phyloP scores from a whole-genome alignment of 208 protist genomes.

The Histomonas meleagridis region DNA sequence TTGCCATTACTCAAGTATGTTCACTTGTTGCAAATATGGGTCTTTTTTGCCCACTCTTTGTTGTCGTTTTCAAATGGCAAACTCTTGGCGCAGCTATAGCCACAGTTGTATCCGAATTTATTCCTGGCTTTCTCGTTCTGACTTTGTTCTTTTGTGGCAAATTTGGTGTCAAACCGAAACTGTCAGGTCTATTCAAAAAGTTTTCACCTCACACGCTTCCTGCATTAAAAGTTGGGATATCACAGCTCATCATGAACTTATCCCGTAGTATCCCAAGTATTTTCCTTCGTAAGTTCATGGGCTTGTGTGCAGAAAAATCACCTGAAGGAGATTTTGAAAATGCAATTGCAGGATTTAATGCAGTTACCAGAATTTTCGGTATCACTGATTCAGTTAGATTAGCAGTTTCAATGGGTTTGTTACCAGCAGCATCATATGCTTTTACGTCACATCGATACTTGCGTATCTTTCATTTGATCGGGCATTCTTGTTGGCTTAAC shows the following conservation, averaged over 20 bases:
- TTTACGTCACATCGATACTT: not conserved
- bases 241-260: not conserved
- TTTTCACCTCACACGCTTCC: not conserved
- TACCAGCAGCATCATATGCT: not conserved
- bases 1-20: not conserved
- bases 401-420: not conserved
- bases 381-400: not conserved
- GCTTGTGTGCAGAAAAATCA: not conserved
- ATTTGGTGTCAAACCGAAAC: not conserved
- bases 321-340: not conserved
- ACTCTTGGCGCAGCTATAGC: not conserved
- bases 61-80: not conserved
- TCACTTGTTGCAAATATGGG: not conserved
- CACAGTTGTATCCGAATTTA: not conserved
- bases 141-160: not conserved
- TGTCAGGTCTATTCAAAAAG: not conserved
- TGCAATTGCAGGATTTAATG: slow-evolving; percentile 18
- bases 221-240: not conserved
- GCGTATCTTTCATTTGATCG: not conserved
- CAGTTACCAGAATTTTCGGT: not conserved
- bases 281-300: not conserved
- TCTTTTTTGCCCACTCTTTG: not conserved
- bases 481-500: not conserved
- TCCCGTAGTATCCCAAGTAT: not conserved
- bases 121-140: not conserved